phyloP scores from a whole-genome alignment of 495 filamentous ascomycete species.

The Lineolata rhizophorae region DNA sequence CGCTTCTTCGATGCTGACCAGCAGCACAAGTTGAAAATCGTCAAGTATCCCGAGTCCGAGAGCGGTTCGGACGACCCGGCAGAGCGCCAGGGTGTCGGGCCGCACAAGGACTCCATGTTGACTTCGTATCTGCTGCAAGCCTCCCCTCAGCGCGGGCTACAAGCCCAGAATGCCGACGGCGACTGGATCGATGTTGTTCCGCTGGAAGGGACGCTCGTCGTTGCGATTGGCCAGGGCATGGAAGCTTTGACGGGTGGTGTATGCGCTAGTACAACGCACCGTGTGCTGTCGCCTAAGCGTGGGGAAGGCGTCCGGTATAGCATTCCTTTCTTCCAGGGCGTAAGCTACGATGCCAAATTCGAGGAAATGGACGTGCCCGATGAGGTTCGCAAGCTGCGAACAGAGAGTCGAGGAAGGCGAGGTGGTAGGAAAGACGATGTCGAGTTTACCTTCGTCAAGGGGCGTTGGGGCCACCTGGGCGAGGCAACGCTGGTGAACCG shows the following conservation, averaged over 20 bases:
- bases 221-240: conserved; percentile 82
- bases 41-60: conserved; percentile 53
- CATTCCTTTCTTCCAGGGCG: conserved; percentile 86
- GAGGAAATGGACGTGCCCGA: conserved; percentile 55
- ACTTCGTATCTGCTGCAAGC: conserved; percentile 75
- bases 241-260: conserved; percentile 82
- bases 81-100: conserved; percentile 55
- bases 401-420: conserved; percentile 21
- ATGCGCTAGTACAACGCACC: conserved; percentile 68
- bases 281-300: conserved; percentile 36
- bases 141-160: conserved; percentile 54
- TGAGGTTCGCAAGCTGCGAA: conserved; percentile 33
- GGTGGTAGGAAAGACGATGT: conserved; percentile 40
- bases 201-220: conserved; percentile 38
- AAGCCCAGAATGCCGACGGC: conserved; percentile 71
- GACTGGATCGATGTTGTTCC: conserved; percentile 63
- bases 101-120: conserved; percentile 88
- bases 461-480: conserved; percentile 43
- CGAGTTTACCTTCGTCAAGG: conserved; percentile 58
- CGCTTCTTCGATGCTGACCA: conserved; percentile 63
- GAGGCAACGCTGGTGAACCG: conserved; percentile 66
- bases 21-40: conserved; percentile 82
- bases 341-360: conserved; percentile 60
- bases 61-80: conserved; percentile 19
- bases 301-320: conserved; percentile 56